Base-by-base conservation (phyloP, 2,329 filamentous ascomycete species). In the Colletotrichum godetiae region DNA sequence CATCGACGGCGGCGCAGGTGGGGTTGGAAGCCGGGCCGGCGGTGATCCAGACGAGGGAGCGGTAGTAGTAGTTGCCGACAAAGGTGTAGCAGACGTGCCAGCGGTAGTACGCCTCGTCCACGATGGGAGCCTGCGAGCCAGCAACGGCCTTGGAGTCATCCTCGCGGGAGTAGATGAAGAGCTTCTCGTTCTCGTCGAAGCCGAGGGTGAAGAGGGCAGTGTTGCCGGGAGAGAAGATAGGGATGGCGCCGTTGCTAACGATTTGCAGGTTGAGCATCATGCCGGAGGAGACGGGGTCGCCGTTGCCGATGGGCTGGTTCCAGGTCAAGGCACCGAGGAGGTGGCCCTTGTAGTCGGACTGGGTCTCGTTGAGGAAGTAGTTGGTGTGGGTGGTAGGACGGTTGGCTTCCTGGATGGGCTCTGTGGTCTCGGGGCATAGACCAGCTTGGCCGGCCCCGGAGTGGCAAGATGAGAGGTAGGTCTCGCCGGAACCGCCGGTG, bases 61-160 rank as follows among this genome's bases (percentile, higher is more conserved):
- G 33, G 67, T 75, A 75, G 31, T 61, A 75, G 67, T 75, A 75
- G 15, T 73, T 68, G 62, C 73, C 73, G 49, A 75, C 72, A 22
- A 56, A 75, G 0, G 42, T 46, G 49, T 59, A 75, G 67, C 73
- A 75, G 27, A 74, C 59, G 46, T 75, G 53, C 73, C 73, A 75
- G 62, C 53, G 61, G 35, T 71, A 71, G 52, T 74, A 67, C 19
- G 56, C 68, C 27, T 64, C 56, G 5, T 57, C 35, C 12, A 15
- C 55, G 22, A 24, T 53, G 5, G 13, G 42, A 24, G 52, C 37
- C 19, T 53, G 42, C 19, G 42, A 19, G 49, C 57, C 57, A 24
- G 72, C 57, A 1, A 59, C 67, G n/a, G 70, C 72, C 56, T 42
- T 49, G 4, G 71, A 64, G 35, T 75, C 73, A 35, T 75, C 67